phyloP scores from a whole-genome alignment of 2,329 filamentous ascomycete genomes.

The Blastomyces emzantsi region DNA sequence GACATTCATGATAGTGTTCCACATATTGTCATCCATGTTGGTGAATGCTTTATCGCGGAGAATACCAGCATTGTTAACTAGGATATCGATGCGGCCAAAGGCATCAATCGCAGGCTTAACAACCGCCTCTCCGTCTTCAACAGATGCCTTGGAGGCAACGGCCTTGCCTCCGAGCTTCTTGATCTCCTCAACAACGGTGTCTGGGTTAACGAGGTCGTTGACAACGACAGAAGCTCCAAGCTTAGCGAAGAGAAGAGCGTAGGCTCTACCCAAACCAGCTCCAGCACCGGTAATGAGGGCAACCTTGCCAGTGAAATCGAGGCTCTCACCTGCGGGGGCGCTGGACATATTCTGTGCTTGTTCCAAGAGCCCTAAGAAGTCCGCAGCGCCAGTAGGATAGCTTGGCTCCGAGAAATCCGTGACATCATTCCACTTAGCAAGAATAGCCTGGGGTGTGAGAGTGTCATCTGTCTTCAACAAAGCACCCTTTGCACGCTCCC shows the following conservation, averaged over 20 bases:
- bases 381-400: constrained; percentile 73
- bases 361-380: constrained; percentile 81
- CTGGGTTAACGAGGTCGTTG: constrained; percentile 91
- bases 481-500: constrained; percentile 86
- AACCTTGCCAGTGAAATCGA: constrained; percentile 77
- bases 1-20: constrained; percentile 86
- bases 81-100: constrained; percentile 85
- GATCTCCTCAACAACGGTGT: constrained; percentile 85
- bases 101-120: constrained; percentile 90
- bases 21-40: constrained; percentile 94
- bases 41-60: constrained; percentile 94
- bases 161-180: constrained; percentile 82
- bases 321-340: constrained; percentile 61
- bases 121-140: constrained; percentile 83
- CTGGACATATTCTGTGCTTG: constrained; percentile 68
- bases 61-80: constrained; percentile 98
- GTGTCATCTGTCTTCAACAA: constrained; percentile 80
- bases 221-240: constrained; percentile 79
- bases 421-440: constrained; percentile 83
- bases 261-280: constrained; percentile 80
- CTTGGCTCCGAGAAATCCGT: constrained; percentile 76
- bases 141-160: constrained; percentile 84
- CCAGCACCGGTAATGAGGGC: constrained; percentile 82
- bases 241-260: constrained; percentile 79
- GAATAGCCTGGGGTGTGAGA: constrained; percentile 78